Evolutionary conservation across 169 alveolate species (phyloP).

Genomic region (Eimeria falciformis): DNA sequence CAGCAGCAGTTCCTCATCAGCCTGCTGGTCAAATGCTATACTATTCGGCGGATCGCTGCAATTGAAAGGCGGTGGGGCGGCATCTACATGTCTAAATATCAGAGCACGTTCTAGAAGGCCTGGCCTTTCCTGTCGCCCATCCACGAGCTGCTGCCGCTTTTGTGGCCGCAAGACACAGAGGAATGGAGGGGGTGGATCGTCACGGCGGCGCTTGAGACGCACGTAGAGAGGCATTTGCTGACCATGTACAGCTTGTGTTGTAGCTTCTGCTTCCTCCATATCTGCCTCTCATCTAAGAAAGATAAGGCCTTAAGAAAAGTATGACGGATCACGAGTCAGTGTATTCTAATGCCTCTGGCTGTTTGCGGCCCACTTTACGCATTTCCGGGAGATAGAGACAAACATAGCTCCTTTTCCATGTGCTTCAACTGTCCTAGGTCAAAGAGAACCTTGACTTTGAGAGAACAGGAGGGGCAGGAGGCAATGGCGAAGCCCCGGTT

Average conservation of each 20-base stretch:
- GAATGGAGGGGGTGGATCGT: constrained; percentile 21
- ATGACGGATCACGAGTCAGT: neutral
- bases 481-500: neutral
- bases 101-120: neutral
- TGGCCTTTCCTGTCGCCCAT: neutral
- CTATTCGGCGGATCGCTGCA: neutral
- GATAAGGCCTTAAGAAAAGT: too few relatives aligned
- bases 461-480: constrained; percentile 60
- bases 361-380: neutral
- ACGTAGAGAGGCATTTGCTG: too few relatives aligned
- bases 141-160: neutral
- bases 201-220: constrained; percentile 39
- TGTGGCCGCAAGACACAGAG: constrained; percentile 20
- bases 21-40: too few relatives aligned
- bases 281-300: too few relatives aligned
- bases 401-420: neutral
- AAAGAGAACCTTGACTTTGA: constrained; percentile 6
- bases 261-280: neutral
- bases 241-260: too few relatives aligned
- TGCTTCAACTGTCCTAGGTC: neutral
- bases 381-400: neutral
- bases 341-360: neutral
- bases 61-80: neutral
- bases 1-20: too few relatives aligned
- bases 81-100: neutral